These are phyloP conservation scores for Aureobasidium pullulans DNA, from an alignment of 2,329 filamentous ascomycete genomes.

Conservation along the genomic window DNA sequence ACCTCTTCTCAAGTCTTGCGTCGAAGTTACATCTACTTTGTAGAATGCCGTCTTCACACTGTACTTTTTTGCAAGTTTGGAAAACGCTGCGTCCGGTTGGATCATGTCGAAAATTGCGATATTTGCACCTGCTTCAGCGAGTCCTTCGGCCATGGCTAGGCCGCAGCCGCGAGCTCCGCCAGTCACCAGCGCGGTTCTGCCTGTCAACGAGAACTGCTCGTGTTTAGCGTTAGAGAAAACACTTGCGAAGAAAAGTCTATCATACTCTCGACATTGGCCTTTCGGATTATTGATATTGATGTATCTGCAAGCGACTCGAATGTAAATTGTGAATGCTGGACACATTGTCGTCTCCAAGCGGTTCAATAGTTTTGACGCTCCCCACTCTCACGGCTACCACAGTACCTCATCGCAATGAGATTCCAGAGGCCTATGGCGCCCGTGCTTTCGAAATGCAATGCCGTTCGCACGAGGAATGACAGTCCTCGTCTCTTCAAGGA, in stretches of 20 bases:
- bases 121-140: constrained; percentile 62
- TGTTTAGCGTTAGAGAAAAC: not conserved
- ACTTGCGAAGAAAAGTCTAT: not conserved
- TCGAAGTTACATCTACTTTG: constrained; percentile 34
- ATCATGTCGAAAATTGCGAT: constrained; percentile 56
- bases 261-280: not conserved
- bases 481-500: not conserved
- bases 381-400: too few relatives aligned
- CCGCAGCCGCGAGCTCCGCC: constrained; percentile 66
- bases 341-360: too few relatives aligned
- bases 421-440: too few relatives aligned
- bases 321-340: too few relatives aligned
- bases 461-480: too few relatives aligned
- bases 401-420: too few relatives aligned
- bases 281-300: too few relatives aligned
- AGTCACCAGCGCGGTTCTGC: constrained; percentile 62
- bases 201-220: constrained; percentile 55
- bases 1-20: constrained; percentile 25
- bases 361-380: too few relatives aligned
- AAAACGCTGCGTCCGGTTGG: constrained; percentile 32
- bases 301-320: too few relatives aligned
- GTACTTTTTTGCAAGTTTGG: constrained; percentile 42
- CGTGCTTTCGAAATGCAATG: too few relatives aligned
- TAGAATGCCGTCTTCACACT: constrained; percentile 47
- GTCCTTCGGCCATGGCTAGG: constrained; percentile 53